phyloP scores from a whole-genome alignment of 2,329 filamentous ascomycete genomes.

The Harringtonia aguacate region DNA sequence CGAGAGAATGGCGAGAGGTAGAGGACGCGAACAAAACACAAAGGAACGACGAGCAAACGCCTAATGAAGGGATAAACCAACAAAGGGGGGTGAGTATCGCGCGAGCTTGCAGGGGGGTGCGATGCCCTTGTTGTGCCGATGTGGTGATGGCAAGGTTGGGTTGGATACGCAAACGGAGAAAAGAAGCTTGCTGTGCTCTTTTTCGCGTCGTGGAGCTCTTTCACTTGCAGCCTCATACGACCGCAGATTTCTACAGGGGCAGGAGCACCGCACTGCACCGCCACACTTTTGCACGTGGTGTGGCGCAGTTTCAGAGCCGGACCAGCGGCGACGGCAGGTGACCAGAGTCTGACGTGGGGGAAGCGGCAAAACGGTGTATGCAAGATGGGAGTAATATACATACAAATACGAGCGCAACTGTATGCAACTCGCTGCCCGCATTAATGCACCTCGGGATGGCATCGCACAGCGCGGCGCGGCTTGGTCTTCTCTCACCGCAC shows the following conservation, averaged over 20 bases:
- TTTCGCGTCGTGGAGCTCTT: background rate
- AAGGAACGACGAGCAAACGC: background rate
- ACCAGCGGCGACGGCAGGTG: too few species aligned
- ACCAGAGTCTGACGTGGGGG: too few species aligned
- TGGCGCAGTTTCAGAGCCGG: too few species aligned
- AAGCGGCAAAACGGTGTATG: too few species aligned
- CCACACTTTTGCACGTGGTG: background rate
- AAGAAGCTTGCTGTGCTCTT: background rate
- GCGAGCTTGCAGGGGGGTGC: background rate
- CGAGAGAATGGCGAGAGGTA: background rate
- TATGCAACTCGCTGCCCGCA: too few species aligned
- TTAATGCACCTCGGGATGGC: too few species aligned
- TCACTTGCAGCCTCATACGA: background rate
- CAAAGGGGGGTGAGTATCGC: background rate
- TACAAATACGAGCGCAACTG: too few species aligned
- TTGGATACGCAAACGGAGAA: background rate
- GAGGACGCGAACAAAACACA: background rate
- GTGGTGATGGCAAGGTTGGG: background rate
- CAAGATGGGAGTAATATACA: too few species aligned
- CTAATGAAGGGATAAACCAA: background rate
- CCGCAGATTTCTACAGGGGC: too few species aligned
- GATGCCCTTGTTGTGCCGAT: background rate
- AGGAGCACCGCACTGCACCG: too few species aligned
- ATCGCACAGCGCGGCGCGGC: too few species aligned
- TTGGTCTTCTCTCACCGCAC: too few species aligned